phyloP scores from a whole-genome alignment of 2,329 filamentous ascomycete species.

The Keithomyces neogunnii region DNA sequence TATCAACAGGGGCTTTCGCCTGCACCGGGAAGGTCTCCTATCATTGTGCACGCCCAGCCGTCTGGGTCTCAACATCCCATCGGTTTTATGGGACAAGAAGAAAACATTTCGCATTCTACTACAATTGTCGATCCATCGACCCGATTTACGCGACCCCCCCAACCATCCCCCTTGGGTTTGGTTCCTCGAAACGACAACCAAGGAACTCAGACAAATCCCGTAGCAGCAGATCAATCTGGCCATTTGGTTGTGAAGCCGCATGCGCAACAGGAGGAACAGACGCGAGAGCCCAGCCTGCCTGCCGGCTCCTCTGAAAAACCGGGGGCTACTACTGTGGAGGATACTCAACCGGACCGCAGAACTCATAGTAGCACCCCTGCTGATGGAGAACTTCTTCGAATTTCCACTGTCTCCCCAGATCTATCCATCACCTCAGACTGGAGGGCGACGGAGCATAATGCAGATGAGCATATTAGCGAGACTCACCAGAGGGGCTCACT shows the following conservation, averaged over 20 bases:
- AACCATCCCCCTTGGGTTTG: neutral
- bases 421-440: constrained; percentile 5
- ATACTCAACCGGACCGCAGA: neutral
- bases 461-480: neutral
- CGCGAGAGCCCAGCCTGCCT: neutral
- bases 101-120: neutral
- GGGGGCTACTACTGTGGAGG: neutral
- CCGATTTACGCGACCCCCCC: neutral
- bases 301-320: neutral
- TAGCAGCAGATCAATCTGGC: neutral
- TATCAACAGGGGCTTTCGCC: neutral
- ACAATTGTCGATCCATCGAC: neutral
- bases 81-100: neutral
- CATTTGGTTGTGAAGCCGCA: neutral
- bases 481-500: neutral
- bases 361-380: neutral
- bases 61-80: neutral
- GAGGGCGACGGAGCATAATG: neutral
- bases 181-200: neutral
- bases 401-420: constrained; percentile 8
- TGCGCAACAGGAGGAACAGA: neutral
- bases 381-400: constrained; percentile 1
- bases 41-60: neutral
- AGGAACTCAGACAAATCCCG: neutral
- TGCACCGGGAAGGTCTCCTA: neutral